Percentiles rank a stretch among this genome's conserved stretches.
Evolutionary conservation across 108 stramenopile genomes (phyloP).

Genomic region (Nitzschia inconspicua): DNA sequence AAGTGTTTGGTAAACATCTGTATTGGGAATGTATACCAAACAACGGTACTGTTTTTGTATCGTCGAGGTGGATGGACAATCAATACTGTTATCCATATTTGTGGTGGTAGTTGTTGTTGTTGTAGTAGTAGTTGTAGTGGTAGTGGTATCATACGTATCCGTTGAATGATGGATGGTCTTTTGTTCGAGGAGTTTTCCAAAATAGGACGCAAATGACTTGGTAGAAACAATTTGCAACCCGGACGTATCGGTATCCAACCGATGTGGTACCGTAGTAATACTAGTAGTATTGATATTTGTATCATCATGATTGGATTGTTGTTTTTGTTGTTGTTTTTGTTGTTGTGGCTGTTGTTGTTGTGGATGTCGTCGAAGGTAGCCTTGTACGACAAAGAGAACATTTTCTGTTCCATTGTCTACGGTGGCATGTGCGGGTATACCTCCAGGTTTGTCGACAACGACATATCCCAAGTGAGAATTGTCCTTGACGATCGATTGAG

Average conservation of each 20-base stretch:
- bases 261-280: constrained; percentile 70
- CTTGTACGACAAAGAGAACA: constrained; percentile 26
- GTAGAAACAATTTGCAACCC: constrained; percentile 73
- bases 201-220: constrained; percentile 67
- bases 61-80: no score
- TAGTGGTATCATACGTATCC: neutral
- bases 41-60: constrained; percentile 61
- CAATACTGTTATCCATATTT: neutral
- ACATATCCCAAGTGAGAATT: neutral
- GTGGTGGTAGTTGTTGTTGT: neutral
- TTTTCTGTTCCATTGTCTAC: constrained; percentile 86
- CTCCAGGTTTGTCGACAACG: constrained; percentile 15
- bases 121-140: neutral
- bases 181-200: constrained; percentile 54
- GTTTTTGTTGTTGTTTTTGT: neutral
- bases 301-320: neutral
- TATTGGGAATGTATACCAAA: constrained; percentile 43
- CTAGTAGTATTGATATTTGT: constrained; percentile 34
- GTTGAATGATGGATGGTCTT: constrained; percentile 30
- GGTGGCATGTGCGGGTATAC: constrained; percentile 70
- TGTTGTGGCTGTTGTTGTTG: neutral
- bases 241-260: constrained; percentile 83
- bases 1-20: constrained; percentile 12
- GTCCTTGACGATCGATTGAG: neutral
- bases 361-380: neutral